Evolutionary conservation across 805 yeast species (phyloP), one percentile per base, ranked within the genome.

Genomic region (Starmerella bacillaris): DNA sequence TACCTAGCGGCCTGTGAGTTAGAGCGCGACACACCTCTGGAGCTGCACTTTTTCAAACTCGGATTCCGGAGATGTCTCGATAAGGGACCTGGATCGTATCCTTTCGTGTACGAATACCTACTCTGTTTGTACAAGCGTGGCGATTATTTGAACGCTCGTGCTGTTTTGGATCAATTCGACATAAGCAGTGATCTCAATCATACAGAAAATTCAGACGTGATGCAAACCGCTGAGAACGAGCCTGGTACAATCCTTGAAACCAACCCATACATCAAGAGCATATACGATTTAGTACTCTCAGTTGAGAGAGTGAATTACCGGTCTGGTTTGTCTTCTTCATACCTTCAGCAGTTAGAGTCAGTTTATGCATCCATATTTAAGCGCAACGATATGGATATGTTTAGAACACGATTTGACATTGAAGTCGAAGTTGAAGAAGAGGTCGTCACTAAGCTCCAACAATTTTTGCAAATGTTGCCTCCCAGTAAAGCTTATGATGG

Each of bases 1-100:
- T 86, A 68, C 55, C 73, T 74, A 16, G 86, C 79, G 39, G 76
- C 78, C 48, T 94, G 95, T 1, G 60, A 70, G 51, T 63, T 83
- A 60, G 98, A 86, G 51, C 73, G 68, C 46, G 62, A 62, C 44
- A 64, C 74, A 39, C 18, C n/a, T 11, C 14, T 26, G 5, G 29
- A 26, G 14, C 29, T 26, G 9, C 29, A 26, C 5, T 26, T 26
- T 18, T 26, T 26, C 29, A 5, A 18, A 7, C 29, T 26, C n/a
- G 29, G 29, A 11, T 26, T 26, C 29, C n/a, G n/a, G n/a, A n/a
- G n/a, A n/a, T n/a, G n/a, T n/a, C n/a, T n/a, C n/a, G n/a, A n/a
- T n/a, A n/a, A n/a, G n/a, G n/a, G n/a, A n/a, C n/a, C n/a, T n/a
- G n/a, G n/a, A n/a, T 75, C 76, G 12, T 22, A 12, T 4, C n/a